phyloP scores from a whole-genome alignment of 2,329 filamentous ascomycete genomes.

The Xylariaceae sp. region DNA sequence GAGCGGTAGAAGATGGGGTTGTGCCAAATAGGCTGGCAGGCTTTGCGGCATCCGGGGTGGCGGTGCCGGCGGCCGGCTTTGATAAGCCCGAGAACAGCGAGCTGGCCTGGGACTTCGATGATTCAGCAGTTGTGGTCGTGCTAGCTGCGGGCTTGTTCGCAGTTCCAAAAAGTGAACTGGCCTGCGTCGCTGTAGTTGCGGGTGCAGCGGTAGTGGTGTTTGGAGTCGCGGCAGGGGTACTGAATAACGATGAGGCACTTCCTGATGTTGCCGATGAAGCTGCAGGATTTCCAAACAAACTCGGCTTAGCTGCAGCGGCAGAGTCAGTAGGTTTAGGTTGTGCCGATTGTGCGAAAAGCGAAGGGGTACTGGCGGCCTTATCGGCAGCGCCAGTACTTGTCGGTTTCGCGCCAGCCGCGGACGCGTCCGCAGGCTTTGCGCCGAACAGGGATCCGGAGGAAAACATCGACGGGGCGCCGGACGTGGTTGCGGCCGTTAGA shows the following conservation, averaged over 20 bases:
- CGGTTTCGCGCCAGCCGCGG: slow-evolving; percentile 24
- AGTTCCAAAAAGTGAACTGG: slow-evolving; percentile 21
- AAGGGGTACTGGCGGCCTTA: slow-evolving; percentile 16
- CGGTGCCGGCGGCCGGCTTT: slow-evolving; percentile 20
- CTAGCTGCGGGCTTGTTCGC: slow-evolving; percentile 21
- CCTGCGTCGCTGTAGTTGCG: slow-evolving; percentile 20
- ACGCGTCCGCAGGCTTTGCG: slow-evolving; percentile 26
- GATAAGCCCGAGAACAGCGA: slow-evolving; percentile 28
- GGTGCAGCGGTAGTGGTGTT: slow-evolving; percentile 15
- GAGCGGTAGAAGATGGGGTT: slow-evolving; percentile 22
- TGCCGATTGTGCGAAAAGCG: slow-evolving; percentile 18
- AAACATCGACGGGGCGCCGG: slow-evolving; percentile 24
- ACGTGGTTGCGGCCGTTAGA: slow-evolving; percentile 26
- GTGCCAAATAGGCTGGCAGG: slow-evolving; percentile 30
- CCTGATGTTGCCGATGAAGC: slow-evolving; percentile 19
- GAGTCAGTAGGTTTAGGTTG: slow-evolving; percentile 25
- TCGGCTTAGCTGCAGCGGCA: slow-evolving; percentile 16
- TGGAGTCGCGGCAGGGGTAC: slow-evolving; percentile 15
- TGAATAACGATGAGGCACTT: slow-evolving; percentile 23
- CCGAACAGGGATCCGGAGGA: slow-evolving; percentile 21
- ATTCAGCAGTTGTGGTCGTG: slow-evolving; percentile 25
- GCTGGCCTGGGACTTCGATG: slow-evolving; percentile 27
- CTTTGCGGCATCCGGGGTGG: slow-evolving; percentile 29
- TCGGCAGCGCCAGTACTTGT: slow-evolving; percentile 14
- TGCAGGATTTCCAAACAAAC: slow-evolving; percentile 24